Conservation (phyloP, 495 filamentous ascomycete genomes). For the Aspergillus hancockii region DNA sequence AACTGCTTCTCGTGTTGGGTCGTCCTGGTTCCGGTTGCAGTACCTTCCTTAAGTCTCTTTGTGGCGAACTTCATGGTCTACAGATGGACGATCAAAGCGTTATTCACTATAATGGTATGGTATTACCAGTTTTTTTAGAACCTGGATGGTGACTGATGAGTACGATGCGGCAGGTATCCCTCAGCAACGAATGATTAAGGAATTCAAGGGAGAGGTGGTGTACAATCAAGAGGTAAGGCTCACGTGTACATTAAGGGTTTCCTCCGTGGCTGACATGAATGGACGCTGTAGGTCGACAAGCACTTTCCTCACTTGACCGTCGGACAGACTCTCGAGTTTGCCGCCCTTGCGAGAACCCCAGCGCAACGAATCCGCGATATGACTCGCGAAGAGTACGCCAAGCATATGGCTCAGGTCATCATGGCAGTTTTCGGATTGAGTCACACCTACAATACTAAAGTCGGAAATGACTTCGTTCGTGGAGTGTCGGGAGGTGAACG, state of each 20-base stretch:
- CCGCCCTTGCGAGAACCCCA: slow-evolving; percentile 49
- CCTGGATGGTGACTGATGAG: background rate
- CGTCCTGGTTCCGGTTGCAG: slow-evolving; percentile 43
- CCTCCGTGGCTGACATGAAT: background rate
- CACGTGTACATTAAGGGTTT: background rate
- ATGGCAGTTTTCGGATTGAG: slow-evolving; percentile 60
- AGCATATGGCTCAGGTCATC: slow-evolving; percentile 51
- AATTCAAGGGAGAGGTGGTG: slow-evolving; percentile 61
- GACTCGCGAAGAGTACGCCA: slow-evolving; percentile 40
- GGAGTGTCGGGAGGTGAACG: slow-evolving; percentile 84
- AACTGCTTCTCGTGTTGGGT: slow-evolving; percentile 40
- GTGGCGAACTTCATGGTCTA: slow-evolving; percentile 37
- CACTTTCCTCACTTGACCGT: slow-evolving; percentile 66
- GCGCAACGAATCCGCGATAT: slow-evolving; percentile 42
- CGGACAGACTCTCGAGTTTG: slow-evolving; percentile 63
- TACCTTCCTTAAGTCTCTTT: slow-evolving; percentile 40
- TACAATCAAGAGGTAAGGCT: slow-evolving; percentile 53
- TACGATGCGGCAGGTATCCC: slow-evolving; percentile 19
- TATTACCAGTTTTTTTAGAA: background rate
- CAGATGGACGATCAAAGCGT: slow-evolving; percentile 35
- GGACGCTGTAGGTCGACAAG: slow-evolving; percentile 43
- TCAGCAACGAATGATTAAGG: slow-evolving; percentile 27
- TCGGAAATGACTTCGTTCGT: slow-evolving; percentile 50
- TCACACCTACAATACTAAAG: slow-evolving; percentile 51
- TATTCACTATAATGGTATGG: slow-evolving; percentile 48